Evolutionary conservation across 2,329 filamentous ascomycete genomes (phyloP).

Genomic region (Diplocarpon mali): DNA sequence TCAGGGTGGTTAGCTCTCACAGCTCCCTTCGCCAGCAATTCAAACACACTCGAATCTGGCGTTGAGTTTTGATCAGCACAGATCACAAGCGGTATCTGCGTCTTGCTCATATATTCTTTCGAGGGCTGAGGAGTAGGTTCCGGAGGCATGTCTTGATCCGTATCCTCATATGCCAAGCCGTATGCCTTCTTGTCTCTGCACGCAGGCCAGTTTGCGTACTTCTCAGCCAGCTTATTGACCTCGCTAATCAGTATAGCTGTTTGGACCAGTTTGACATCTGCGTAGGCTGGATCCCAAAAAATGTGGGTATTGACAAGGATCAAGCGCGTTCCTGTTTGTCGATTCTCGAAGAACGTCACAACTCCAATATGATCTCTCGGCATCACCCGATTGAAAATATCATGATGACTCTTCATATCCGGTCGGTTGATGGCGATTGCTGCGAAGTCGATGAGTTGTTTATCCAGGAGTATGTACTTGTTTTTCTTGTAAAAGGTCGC

Average conservation of each 20-base stretch:
- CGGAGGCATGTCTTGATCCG: conserved; percentile 34
- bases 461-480: conserved; percentile 90
- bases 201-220: conserved; percentile 68
- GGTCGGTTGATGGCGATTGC: conserved; percentile 87
- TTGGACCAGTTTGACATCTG: conserved; percentile 94
- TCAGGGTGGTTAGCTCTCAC: conserved; percentile 72
- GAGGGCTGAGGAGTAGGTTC: conserved; percentile 58
- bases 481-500: conserved; percentile 93
- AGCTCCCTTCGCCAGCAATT: conserved; percentile 71
- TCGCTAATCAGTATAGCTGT: conserved; percentile 92
- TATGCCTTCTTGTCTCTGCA: conserved; percentile 62
- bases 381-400: conserved; percentile 98
- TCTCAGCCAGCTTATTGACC: conserved; percentile 74
- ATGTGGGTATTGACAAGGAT: conserved; percentile 92
- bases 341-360: conserved; percentile 85
- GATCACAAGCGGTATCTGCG: conserved; percentile 80
- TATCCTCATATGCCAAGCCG: conserved; percentile 30
- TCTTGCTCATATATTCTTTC: conserved; percentile 73
- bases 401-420: conserved; percentile 94
- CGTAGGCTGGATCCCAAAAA: conserved; percentile 83
- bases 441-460: conserved; percentile 86
- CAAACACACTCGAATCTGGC: conserved; percentile 78
- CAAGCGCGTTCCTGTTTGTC: conserved; percentile 76
- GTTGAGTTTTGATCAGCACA: conserved; percentile 96
- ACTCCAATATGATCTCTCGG: conserved; percentile 95